Base-by-base conservation (phyloP, 305 asterid genomes). In the Solanum hybrid region DNA sequence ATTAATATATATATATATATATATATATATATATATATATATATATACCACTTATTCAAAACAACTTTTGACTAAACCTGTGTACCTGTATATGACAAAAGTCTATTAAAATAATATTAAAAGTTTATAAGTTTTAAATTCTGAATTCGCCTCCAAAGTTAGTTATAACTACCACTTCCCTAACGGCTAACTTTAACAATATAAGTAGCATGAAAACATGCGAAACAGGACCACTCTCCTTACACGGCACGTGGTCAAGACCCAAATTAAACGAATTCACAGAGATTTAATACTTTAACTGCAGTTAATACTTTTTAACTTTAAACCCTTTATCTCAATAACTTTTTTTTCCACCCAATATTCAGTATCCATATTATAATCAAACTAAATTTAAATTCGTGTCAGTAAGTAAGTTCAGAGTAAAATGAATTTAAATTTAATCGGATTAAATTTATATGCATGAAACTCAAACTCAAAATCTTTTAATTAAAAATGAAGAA, bases 361-460 rank as follows among this genome's bases (percentile, higher is more conserved):
- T 20, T 20, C 4, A 2, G 0, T 51, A 16, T 61, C 0, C 5
- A 61, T 20, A 61, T 61, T 8, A 20, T 20, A 61, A 0, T 61
- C 2, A 7, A 0, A 61, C 1, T 61, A 57, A 57, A 20, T 57
- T 57, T 57, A 6, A 6, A 57, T 57, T 57, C 3, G 2, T 57
- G 0, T 57, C 5, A 6, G 5, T 57, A 7, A 6, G 1, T 57
- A 3, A 57, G 2, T 57, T 0, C 0, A 0, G 11, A 57, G 24
- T 57, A 57, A 18, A 57, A 57, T 57, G 0, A 57, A 57, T 57
- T 57, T 18, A 0, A 46, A 46, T 46, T 46, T 46, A 46, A 46
- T 13, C 61, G 0, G 0, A 46, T 46, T 46, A 46, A 46, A 46
- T 46, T 46, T 14, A 0, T 46, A 46, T 46, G 7, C 4, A 18